phyloP scores from a whole-genome alignment of 75 land plant species.

The Azolla pinnata region DNA sequence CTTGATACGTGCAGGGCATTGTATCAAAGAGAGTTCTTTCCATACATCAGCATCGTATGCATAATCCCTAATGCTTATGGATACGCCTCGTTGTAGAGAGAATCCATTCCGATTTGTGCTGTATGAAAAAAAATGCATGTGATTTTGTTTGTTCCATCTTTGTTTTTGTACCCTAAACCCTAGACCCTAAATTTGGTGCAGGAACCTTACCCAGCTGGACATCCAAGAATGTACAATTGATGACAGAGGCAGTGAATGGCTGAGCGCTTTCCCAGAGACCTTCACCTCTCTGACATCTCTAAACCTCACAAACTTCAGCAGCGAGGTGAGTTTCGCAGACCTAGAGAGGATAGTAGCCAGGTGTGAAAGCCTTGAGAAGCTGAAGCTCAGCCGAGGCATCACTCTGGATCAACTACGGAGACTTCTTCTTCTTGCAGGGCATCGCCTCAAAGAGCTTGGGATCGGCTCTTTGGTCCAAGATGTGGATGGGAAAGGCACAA shows the following conservation, averaged over 20 bases:
- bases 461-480: constrained; percentile 44
- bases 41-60: too few species aligned
- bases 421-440: constrained; percentile 44
- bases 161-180: too few species aligned
- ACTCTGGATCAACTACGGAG: constrained; percentile 39
- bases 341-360: constrained; percentile 55
- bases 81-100: too few species aligned
- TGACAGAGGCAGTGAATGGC: constrained; percentile 50
- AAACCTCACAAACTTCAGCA: constrained; percentile 41
- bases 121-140: too few species aligned
- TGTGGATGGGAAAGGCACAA: constrained; percentile 15
- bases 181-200: too few species aligned
- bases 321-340: constrained; percentile 32
- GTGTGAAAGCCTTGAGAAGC: constrained; percentile 35
- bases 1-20: too few species aligned
- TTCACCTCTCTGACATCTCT: constrained; percentile 39
- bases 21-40: too few species aligned
- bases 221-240: constrained; percentile 47
- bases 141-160: too few species aligned
- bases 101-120: too few species aligned
- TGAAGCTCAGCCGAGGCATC: constrained; percentile 40
- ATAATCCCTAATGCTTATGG: too few species aligned
- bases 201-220: constrained; percentile 53
- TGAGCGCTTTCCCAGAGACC: constrained; percentile 47
- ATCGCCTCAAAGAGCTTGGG: constrained; percentile 64